phyloP scores from a whole-genome alignment of 106 monocot species.

The Platanthera guangdongensis region DNA sequence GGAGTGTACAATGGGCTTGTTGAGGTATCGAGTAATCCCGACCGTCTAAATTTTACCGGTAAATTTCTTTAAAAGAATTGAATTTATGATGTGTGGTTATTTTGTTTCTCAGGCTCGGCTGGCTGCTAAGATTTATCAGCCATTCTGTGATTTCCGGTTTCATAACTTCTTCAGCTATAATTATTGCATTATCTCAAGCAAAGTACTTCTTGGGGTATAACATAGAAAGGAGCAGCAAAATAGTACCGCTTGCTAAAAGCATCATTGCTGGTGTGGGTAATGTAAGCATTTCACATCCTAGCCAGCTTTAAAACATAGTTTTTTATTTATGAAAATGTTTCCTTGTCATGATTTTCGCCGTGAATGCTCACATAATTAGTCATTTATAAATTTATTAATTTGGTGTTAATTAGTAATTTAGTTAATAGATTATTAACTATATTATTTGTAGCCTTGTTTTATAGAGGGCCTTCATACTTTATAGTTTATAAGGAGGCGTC shows the following conservation, averaged over 20 bases:
- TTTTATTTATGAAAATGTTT: neutral
- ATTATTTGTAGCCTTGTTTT: too few species aligned
- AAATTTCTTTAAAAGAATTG: neutral
- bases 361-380: too few species aligned
- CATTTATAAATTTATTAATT: too few species aligned
- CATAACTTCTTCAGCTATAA: slow-evolving; percentile 84
- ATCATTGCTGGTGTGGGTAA: slow-evolving; percentile 63
- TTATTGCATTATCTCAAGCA: slow-evolving; percentile 74
- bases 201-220: slow-evolving; percentile 86
- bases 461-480: too few species aligned
- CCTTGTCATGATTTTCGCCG: neutral
- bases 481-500: too few species aligned
- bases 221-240: slow-evolving; percentile 73
- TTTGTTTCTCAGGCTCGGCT: slow-evolving; percentile 55
- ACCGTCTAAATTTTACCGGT: neutral
- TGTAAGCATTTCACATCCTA: slow-evolving; percentile 27
- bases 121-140: slow-evolving; percentile 85
- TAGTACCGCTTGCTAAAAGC: slow-evolving; percentile 64
- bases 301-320: neutral
- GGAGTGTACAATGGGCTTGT: slow-evolving; percentile 75
- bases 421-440: too few species aligned
- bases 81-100: neutral
- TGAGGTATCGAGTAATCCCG: slow-evolving; percentile 25
- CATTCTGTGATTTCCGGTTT: slow-evolving; percentile 93
- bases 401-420: too few species aligned